These are phyloP conservation scores for Jackrogersella minutella DNA, from an alignment of 495 filamentous ascomycete species.

Conservation along the genomic window DNA sequence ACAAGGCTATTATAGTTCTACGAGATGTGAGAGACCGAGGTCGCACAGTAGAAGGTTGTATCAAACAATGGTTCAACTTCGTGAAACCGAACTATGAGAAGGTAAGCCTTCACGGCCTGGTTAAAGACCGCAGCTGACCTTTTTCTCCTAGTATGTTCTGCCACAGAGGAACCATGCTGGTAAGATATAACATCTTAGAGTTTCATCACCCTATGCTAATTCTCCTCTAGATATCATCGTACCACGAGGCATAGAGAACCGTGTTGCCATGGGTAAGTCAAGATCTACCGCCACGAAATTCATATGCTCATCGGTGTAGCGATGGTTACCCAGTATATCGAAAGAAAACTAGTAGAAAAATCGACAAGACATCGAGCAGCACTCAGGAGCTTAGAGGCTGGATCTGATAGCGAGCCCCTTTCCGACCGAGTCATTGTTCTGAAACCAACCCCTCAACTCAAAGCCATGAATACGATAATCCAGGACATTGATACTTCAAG, in stretches of 20 bases:
- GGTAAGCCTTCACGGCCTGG: slow-evolving; percentile 34
- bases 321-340: slow-evolving; percentile 92
- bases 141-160: slow-evolving; percentile 71
- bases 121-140: not conserved
- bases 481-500: slow-evolving; percentile 78
- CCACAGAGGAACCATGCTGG: slow-evolving; percentile 74
- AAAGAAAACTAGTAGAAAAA: slow-evolving; percentile 82
- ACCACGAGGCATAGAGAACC: slow-evolving; percentile 91
- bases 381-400: slow-evolving; percentile 73
- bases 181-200: slow-evolving; percentile 63
- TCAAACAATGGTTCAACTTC: slow-evolving; percentile 96
- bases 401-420: slow-evolving; percentile 73
- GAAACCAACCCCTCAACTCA: slow-evolving; percentile 76
- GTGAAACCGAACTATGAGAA: slow-evolving; percentile 95
- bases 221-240: slow-evolving; percentile 81
- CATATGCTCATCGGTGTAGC: slow-evolving; percentile 55
- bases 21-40: slow-evolving; percentile 87
- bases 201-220: not conserved
- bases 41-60: slow-evolving; percentile 88
- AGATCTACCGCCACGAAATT: not conserved
- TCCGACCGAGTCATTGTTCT: slow-evolving; percentile 76
- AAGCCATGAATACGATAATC: slow-evolving; percentile 89
- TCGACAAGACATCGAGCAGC: slow-evolving; percentile 81
- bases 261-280: slow-evolving; percentile 81
- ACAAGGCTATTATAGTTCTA: slow-evolving; percentile 62